These are phyloP conservation scores for Tricladium varicosporioides DNA, from an alignment of 2,329 filamentous ascomycete genomes.

Conservation along the genomic window DNA sequence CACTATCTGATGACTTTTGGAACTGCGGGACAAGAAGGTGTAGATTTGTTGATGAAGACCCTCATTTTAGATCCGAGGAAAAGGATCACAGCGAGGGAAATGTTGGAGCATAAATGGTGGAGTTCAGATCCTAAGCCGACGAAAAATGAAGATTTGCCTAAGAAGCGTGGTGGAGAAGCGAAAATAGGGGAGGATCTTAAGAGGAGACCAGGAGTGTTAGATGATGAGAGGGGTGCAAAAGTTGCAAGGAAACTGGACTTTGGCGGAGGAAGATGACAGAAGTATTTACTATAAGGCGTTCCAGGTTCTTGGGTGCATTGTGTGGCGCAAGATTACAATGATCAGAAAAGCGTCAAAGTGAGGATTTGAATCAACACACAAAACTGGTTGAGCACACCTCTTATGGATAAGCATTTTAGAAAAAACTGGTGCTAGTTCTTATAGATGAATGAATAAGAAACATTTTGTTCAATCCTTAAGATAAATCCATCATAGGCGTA, in stretches of 20 bases:
- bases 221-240: slow-evolving; percentile 67
- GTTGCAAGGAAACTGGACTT: slow-evolving; percentile 36
- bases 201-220: slow-evolving; percentile 68
- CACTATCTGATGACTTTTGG: slow-evolving; percentile 77
- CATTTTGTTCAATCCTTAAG: no score
- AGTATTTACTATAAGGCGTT: not conserved
- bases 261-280: slow-evolving; percentile 25
- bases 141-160: slow-evolving; percentile 75
- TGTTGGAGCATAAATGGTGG: slow-evolving; percentile 87
- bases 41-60: slow-evolving; percentile 85
- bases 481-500: no score
- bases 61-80: slow-evolving; percentile 83
- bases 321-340: no score
- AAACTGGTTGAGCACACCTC: no score
- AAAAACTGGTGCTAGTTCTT: no score
- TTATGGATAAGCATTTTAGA: no score
- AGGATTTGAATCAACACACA: no score
- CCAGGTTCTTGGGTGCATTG: no score
- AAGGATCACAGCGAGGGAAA: slow-evolving; percentile 72
- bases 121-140: slow-evolving; percentile 79
- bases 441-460: no score
- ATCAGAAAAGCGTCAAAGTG: no score
- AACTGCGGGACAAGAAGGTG: slow-evolving; percentile 76
- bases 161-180: slow-evolving; percentile 68
- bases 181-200: slow-evolving; percentile 82